Base-by-base conservation (phyloP, 139 green algal genomes). In the Micromonas commoda region DNA sequence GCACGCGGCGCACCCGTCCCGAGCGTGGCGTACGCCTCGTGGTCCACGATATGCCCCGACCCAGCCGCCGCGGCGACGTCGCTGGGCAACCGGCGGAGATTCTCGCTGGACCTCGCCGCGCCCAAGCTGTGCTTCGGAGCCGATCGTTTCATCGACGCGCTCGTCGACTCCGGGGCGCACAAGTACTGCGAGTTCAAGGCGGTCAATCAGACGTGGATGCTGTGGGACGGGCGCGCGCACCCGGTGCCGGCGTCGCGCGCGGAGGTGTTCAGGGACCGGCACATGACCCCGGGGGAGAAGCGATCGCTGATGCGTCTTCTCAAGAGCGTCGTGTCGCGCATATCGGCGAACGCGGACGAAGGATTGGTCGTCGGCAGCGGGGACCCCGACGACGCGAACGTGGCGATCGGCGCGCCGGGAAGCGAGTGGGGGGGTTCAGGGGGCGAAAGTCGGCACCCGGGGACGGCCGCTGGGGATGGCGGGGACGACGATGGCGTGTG, bases 131-230 rank as follows among this genome's bases (percentile, higher is more conserved):
- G 89, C 1, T 93, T 91, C 78, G 88, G 91, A 32, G 85, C 66
- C 13, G 92, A 91, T n/a, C 32, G 79, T 0, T 64, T 94, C 31
- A 89, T 96, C 23, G 85, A 93, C 26, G 37, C 89, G 52, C 78
- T 97, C 37, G 74, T 97, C 33, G 51, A 28, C 21, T 85, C 80
- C 52, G 85, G 87, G 9, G 88, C 89, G 0, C 89, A 94, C 73
- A 82, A 94, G 72, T 97, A 97, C 80, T 73, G 95, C 21, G 93
- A 97, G 71, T 86, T 86, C 64, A 86, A 86, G 60, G 37, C 65
- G 23, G 28, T 84, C 1, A 80, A 86, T 5, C 65, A 79, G 82
- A 90, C 78, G 64, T 91, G 86, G 80, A 28, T 90, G 24, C 85
- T 71, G 61, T 20, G 39, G 3, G 34, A 82, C 39, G 63, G 45